Percentiles rank a stretch among this genome's conserved stretches.
Evolutionary conservation across 345 rosid genomes (phyloP).

Genomic region (Salix exigua): DNA sequence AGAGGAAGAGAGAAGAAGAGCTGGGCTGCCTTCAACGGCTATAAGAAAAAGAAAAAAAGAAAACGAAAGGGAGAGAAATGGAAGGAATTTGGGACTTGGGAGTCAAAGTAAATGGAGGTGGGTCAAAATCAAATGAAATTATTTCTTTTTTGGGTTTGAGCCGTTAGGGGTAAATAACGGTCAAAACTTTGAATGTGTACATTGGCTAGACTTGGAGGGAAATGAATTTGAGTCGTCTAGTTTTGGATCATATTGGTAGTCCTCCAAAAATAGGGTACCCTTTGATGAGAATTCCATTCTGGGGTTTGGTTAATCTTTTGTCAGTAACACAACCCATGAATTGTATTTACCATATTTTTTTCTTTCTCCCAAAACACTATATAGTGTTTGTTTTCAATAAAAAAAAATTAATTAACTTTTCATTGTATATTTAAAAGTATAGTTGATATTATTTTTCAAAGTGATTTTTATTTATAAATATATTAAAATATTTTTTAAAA

Average conservation of each 20-base stretch:
- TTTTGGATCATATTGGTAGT: too few relatives aligned
- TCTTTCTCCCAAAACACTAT: too few relatives aligned
- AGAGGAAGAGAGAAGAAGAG: not conserved
- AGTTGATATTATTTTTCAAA: too few relatives aligned
- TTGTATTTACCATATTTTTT: too few relatives aligned
- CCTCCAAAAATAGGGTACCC: too few relatives aligned
- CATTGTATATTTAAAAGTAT: too few relatives aligned
- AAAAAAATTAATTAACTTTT: too few relatives aligned
- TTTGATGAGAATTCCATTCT: too few relatives aligned
- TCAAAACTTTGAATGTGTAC: conserved; percentile 29
- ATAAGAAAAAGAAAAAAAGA: not conserved
- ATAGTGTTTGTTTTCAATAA: too few relatives aligned
- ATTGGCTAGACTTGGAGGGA: conserved; percentile 22
- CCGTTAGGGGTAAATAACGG: conserved; percentile 16
- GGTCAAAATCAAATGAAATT: not conserved
- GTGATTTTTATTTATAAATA: rapidly evolving
- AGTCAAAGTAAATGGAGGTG: conserved; percentile 8
- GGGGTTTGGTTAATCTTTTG: too few relatives aligned
- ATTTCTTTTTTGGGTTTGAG: conserved; percentile 8
- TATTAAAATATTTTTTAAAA: too few relatives aligned
- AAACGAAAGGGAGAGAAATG: not conserved
- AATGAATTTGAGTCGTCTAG: not conserved
- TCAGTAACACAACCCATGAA: too few relatives aligned
- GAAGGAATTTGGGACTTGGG: not conserved
- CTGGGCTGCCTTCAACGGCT: conserved; percentile 11